A percentile compares a stretch with the other conserved stretches of the same genome.
Conservation (phyloP, 805 yeast species). For the Yarrowia alimentaria region DNA sequence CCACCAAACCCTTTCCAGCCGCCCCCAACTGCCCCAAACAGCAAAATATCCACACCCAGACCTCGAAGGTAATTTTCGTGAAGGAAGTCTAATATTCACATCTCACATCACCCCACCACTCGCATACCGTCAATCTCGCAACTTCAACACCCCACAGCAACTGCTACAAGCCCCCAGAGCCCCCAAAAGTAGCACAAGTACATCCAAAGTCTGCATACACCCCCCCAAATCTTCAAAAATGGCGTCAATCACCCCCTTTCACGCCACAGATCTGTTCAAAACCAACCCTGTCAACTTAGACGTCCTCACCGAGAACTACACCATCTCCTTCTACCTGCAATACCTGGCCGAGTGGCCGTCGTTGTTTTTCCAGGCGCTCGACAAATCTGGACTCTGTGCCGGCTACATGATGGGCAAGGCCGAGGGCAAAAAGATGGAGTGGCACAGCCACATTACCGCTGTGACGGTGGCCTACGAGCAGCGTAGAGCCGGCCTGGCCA, state of each 20-base stretch:
- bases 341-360: conserved; percentile 87
- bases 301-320: conserved; percentile 87
- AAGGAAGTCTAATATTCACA: too few relatives aligned
- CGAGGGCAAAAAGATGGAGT: conserved; percentile 78
- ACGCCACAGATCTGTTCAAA: conserved; percentile 76
- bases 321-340: conserved; percentile 76
- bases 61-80: too few relatives aligned
- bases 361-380: conserved; percentile 70
- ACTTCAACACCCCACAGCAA: too few relatives aligned
- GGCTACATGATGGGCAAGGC: conserved; percentile 86
- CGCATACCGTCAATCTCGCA: too few relatives aligned
- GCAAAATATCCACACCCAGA: too few relatives aligned
- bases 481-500: conserved; percentile 82
- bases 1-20: too few relatives aligned
- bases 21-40: too few relatives aligned
- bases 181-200: too few relatives aligned
- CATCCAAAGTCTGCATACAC: too few relatives aligned
- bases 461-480: conserved; percentile 83
- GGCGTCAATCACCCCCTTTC: conserved; percentile 88
- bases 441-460: conserved; percentile 98
- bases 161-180: too few relatives aligned
- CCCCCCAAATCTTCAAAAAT: conserved; percentile 45
- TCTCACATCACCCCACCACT: too few relatives aligned
- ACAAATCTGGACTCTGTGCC: conserved; percentile 42
- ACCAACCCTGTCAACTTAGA: conserved; percentile 79